A percentile compares a stretch with the other conserved stretches of the same genome.
Evolutionary conservation across 306 rosid species (phyloP).

Genomic region (Delonix regia): DNA sequence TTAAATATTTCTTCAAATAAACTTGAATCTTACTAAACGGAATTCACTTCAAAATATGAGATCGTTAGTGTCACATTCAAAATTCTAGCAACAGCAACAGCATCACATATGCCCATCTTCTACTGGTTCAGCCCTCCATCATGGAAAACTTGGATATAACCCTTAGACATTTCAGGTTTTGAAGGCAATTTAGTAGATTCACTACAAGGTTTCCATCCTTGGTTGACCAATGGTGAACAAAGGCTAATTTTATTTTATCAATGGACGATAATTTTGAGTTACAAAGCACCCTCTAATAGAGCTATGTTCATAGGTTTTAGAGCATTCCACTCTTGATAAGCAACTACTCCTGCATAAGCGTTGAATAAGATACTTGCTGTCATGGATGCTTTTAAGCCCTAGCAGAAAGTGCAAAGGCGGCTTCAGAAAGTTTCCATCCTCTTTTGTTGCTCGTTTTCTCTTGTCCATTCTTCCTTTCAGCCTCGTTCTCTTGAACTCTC

Average conservation of each 20-base stretch:
- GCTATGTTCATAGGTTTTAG: conserved; percentile 78
- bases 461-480: too few species aligned
- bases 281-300: conserved; percentile 77
- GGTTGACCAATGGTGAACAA: conserved; percentile 74
- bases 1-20: conserved; percentile 84
- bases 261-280: conserved; percentile 59
- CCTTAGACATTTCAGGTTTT: conserved; percentile 58
- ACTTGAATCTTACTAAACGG: conserved; percentile 97
- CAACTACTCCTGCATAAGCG: too few species aligned
- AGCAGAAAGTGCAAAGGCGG: too few species aligned
- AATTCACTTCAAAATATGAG: conserved; percentile 89
- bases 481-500: too few species aligned
- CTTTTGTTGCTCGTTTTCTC: too few species aligned
- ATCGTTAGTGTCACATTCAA: conserved; percentile 86
- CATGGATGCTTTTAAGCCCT: too few species aligned
- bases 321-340: conserved; percentile 91
- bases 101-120: conserved; percentile 99
- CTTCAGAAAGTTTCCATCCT: too few species aligned
- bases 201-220: conserved; percentile 79
- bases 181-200: conserved; percentile 52
- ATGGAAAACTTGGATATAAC: conserved; percentile 87
- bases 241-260: conserved; percentile 56
- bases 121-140: conserved; percentile 99
- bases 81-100: conserved; percentile 92
- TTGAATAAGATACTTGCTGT: too few species aligned